phyloP scores from a whole-genome alignment of 371 early-diverging fungal species.

The Rhizopus delemar region DNA sequence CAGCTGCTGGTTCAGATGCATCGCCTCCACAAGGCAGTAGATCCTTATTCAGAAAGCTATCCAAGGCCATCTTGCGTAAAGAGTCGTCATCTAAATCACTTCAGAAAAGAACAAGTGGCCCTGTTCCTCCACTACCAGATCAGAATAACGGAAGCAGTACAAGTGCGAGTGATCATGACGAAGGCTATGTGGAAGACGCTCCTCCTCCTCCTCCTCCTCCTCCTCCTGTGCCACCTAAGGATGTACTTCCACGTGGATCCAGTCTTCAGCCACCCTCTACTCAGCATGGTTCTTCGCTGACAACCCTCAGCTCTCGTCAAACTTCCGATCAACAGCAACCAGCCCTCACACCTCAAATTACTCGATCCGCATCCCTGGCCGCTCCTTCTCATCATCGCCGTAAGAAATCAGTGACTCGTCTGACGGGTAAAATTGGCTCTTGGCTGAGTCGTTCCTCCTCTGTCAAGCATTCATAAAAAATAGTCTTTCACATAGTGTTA shows the following conservation, averaged over 20 bases:
- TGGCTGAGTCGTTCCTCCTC: slow-evolving; percentile 30
- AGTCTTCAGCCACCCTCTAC: background rate
- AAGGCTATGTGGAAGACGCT: background rate
- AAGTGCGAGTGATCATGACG: slow-evolving; percentile 6
- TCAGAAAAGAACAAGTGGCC: slow-evolving; percentile 20
- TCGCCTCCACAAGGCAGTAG: slow-evolving; percentile 17
- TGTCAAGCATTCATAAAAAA: slow-evolving; percentile 7
- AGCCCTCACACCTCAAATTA: background rate
- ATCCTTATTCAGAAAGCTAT: slow-evolving; percentile 29
- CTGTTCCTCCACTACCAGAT: slow-evolving; percentile 6
- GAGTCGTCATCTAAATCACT: slow-evolving; percentile 21
- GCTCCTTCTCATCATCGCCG: slow-evolving; percentile 6
- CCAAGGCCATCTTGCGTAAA: slow-evolving; percentile 24
- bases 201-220: slow-evolving; percentile 22
- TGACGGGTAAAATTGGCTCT: slow-evolving; percentile 27
- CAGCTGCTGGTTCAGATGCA: slow-evolving; percentile 5
- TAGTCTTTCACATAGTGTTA: no score
- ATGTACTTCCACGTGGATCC: slow-evolving; percentile 2
- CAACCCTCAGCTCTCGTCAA: slow-evolving; percentile 24
- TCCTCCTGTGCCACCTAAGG: slow-evolving; percentile 29
- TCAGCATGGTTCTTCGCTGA: slow-evolving; percentile 22
- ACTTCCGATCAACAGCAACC: slow-evolving; percentile 13
- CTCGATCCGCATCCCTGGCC: background rate
- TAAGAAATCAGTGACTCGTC: slow-evolving; percentile 21
- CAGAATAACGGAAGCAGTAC: background rate